phyloP scores from a whole-genome alignment of 257 asterid genomes.

The Phtheirospermum japonicum region DNA sequence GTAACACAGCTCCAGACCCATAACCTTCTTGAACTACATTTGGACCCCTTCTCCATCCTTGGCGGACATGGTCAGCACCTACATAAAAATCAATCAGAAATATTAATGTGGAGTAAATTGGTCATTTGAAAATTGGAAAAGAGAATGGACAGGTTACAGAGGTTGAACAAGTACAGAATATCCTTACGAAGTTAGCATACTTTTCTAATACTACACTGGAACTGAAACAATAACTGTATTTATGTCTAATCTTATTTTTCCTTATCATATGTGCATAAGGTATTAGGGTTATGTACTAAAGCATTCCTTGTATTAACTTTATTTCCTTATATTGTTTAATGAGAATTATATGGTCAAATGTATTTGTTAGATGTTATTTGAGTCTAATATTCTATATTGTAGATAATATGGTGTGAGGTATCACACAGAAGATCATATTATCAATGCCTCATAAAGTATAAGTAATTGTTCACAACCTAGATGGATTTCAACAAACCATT shows the following conservation, averaged over 20 bases:
- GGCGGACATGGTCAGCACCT: slow-evolving; percentile 76
- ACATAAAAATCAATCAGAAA: slow-evolving; percentile 25
- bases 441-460: neutral
- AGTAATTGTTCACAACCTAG: neutral
- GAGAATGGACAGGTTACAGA: slow-evolving; percentile 16
- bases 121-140: slow-evolving; percentile 1
- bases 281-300: no score
- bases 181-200: slow-evolving; percentile 1
- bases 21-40: slow-evolving; percentile 96
- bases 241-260: slow-evolving; percentile 2
- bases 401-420: neutral
- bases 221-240: slow-evolving; percentile 1
- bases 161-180: slow-evolving; percentile 6
- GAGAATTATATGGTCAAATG: neutral
- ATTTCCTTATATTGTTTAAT: neutral
- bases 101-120: slow-evolving; percentile 16
- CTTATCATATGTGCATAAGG: no score
- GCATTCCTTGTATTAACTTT: neutral
- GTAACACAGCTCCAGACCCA: slow-evolving; percentile 87
- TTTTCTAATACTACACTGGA: neutral
- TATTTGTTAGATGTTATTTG: neutral
- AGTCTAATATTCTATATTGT: neutral
- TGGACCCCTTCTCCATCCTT: slow-evolving; percentile 89
- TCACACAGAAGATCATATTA: neutral
- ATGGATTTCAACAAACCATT: neutral